phyloP scores from a whole-genome alignment of 2,329 filamentous ascomycete genomes.

The Cladobotryum protrusum region DNA sequence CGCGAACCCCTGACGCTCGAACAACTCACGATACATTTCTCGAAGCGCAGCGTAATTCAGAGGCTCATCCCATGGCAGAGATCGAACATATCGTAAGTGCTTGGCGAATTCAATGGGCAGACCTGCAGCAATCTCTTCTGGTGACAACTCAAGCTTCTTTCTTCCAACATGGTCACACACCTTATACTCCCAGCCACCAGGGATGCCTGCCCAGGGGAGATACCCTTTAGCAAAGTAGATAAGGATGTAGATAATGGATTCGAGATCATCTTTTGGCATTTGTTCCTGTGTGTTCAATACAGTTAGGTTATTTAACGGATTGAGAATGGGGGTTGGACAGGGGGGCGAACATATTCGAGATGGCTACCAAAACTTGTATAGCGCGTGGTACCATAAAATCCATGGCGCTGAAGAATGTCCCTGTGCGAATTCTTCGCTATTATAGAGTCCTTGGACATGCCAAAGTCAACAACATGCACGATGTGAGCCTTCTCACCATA shows the following conservation, averaged over 20 bases:
- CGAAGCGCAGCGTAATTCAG: constrained; percentile 4
- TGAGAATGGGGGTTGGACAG: neutral
- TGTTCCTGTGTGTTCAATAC: neutral
- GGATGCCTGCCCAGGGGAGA: constrained; percentile 11
- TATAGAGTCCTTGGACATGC: constrained; percentile 11
- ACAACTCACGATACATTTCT: constrained; percentile 3
- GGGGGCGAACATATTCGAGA: neutral
- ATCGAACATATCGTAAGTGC: constrained; percentile 7
- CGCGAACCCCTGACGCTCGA: neutral
- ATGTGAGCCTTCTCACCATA: constrained; percentile 14
- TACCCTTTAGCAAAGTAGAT: constrained; percentile 11
- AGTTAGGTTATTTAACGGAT: neutral
- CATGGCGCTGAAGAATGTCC: neutral
- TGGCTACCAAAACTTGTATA: constrained; percentile 2
- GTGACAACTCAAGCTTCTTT: neutral
- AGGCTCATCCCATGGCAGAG: neutral
- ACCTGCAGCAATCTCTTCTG: neutral
- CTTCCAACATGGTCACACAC: neutral
- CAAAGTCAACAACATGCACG: constrained; percentile 17
- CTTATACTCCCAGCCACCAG: neutral
- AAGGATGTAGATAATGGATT: constrained; percentile 13
- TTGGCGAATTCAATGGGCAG: constrained; percentile 5
- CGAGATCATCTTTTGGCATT: constrained; percentile 13
- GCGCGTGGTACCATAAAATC: neutral
- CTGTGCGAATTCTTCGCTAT: neutral